Base-by-base conservation (phyloP, 306 rosid species). In the Casuarina glauca region DNA sequence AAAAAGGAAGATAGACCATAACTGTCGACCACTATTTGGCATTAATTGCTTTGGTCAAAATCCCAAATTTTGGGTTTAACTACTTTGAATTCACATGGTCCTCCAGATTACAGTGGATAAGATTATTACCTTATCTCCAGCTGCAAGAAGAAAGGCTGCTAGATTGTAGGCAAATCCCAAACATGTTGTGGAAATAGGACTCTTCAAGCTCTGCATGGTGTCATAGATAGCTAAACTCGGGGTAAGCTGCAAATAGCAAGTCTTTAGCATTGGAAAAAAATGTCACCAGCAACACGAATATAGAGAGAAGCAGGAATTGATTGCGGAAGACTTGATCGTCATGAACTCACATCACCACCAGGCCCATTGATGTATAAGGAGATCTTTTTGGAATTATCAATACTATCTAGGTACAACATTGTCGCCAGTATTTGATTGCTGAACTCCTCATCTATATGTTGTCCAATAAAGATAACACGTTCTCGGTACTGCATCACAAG, bases 351-450 rank as follows among this genome's bases (percentile, higher is more conserved):
- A 86, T 95, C 99, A 79, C 99, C 99, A 77, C 99, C 99, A 80
- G 96, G 97, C 71, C 94, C 91, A 82, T 93, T 91, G 84, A 95
- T 87, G 85, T 89, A 95, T 93, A 95, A 80, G 77, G 85, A 90
- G 64, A 95, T 86, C 84, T 66, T 86, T 80, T 86, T 86, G 77
- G 90, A 76, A 53, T 72, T 72, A 26, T 95, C 97, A 80, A 95
- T 2, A 71, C 87, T 91, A 82, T 95, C 99, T 8, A 95, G 99
- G 87, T 95, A 95, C 45, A 95, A 76, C 97, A 95, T 84, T 41
- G 99, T 95, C 45, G 96, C 99, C 81, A 95, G 83, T 74, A 93
- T 82, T 86, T 95, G 96, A 78, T 93, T 93, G 86, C 99, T 91
- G 66, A 89, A 88, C 79, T 95, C 97, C 90, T 92, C 99, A 79